phyloP scores from a whole-genome alignment of 352 stramenopile species.

The Phytophthora niederhauseri region DNA sequence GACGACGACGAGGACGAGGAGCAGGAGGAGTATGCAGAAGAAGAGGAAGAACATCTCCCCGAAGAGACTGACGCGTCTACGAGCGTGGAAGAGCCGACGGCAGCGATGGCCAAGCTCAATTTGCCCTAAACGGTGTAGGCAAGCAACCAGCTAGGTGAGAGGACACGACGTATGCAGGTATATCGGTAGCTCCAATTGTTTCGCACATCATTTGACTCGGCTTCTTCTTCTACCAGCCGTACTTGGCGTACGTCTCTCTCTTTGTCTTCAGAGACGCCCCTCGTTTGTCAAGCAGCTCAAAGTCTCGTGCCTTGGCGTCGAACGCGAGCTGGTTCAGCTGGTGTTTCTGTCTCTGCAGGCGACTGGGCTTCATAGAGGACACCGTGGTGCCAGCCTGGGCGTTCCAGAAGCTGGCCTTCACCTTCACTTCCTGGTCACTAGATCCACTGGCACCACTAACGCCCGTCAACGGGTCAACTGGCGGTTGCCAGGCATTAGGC shows the following conservation, averaged over 20 bases:
- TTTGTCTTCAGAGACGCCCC: slow-evolving; percentile 74
- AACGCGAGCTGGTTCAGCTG: slow-evolving; percentile 87
- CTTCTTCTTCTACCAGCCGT: slow-evolving; percentile 58
- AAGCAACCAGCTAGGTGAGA: not conserved
- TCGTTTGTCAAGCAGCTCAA: slow-evolving; percentile 74
- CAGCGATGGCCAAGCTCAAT: slow-evolving; percentile 31
- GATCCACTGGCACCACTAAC: slow-evolving; percentile 10
- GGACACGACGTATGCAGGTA: slow-evolving; percentile 3
- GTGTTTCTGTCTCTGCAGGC: slow-evolving; percentile 79
- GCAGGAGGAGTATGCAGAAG: slow-evolving; percentile 11
- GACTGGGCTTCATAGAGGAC: slow-evolving; percentile 64
- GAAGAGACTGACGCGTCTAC: slow-evolving; percentile 15
- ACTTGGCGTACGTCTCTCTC: slow-evolving; percentile 81
- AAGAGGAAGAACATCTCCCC: slow-evolving; percentile 20
- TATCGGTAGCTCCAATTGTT: slow-evolving; percentile 20
- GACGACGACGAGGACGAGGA: slow-evolving; percentile 27
- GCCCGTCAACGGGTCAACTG: slow-evolving; percentile 33
- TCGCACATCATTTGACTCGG: slow-evolving; percentile 9
- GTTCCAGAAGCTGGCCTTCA: slow-evolving; percentile 81
- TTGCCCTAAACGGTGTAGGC: slow-evolving; percentile 24
- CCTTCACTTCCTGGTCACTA: slow-evolving; percentile 49
- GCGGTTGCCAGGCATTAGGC: slow-evolving; percentile 60
- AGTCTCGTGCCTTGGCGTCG: slow-evolving; percentile 74
- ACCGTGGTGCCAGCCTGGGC: slow-evolving; percentile 55
- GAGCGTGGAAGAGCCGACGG: slow-evolving; percentile 36